Percentiles rank a stretch among this genome's conserved stretches.
These are phyloP conservation scores for Mrakiaceae sp. DNA, from an alignment of 1,284 basidiomycete genomes.

Conservation along the genomic window DNA sequence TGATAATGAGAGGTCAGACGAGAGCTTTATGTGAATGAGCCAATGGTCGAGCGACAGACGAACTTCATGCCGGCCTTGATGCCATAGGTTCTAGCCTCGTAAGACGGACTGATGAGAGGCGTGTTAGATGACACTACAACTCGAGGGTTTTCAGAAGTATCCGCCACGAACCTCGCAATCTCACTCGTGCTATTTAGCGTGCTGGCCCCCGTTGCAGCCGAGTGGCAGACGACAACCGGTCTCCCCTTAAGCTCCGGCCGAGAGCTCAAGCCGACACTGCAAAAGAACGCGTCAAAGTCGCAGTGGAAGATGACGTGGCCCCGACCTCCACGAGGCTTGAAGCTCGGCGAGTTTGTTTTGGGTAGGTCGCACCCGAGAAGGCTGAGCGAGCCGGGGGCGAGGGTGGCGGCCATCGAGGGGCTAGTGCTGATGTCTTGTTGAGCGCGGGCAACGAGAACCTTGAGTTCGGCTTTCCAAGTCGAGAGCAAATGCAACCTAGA, in stretches of 20 bases:
- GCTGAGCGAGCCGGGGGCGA: constrained; percentile 19
- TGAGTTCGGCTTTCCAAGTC: constrained; percentile 84
- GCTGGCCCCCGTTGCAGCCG: constrained; percentile 57
- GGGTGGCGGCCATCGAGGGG: constrained; percentile 33
- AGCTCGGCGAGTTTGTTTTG: background rate
- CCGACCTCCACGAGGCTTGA: constrained; percentile 13
- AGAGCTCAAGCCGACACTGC: constrained; percentile 69
- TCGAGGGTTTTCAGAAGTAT: too few species aligned
- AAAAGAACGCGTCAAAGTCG: constrained; percentile 97
- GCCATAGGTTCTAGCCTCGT: constrained; percentile 79
- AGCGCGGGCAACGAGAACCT: constrained; percentile 65
- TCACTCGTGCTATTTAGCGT: constrained; percentile 67
- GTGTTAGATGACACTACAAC: too few species aligned
- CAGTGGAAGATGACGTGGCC: constrained; percentile 79
- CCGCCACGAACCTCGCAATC: constrained; percentile 49
- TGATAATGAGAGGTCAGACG: constrained; percentile 6
- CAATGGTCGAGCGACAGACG: constrained; percentile 20
- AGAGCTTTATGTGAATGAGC: background rate
- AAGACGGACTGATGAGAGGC: constrained; percentile 51
- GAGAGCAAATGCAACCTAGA: constrained; percentile 67
- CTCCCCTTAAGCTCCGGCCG: constrained; percentile 70
- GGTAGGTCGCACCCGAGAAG: constrained; percentile 16
- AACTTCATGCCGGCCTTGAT: constrained; percentile 90
- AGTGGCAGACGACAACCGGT: constrained; percentile 92
- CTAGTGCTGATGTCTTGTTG: constrained; percentile 39